A percentile compares a stretch with the other conserved stretches of the same genome.
phyloP scores from a whole-genome alignment of 768 basidiomycete species.

The Arthromyces matolae region DNA sequence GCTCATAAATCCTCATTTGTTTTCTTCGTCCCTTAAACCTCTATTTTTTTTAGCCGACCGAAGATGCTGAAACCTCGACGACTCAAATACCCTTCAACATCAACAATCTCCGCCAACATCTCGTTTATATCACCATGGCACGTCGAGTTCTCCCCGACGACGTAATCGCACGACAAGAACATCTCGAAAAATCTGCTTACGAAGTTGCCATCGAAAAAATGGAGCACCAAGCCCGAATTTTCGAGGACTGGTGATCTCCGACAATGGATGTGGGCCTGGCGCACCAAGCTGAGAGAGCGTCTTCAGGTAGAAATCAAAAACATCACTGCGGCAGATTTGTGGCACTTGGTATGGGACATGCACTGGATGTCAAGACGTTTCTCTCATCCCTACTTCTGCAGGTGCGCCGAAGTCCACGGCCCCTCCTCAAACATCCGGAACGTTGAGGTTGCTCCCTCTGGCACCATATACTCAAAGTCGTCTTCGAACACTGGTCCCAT shows the following conservation, averaged over 20 bases:
- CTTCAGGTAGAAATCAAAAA: conserved; percentile 48
- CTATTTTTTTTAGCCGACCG: conserved; percentile 16
- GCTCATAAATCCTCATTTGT: not conserved
- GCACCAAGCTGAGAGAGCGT: conserved; percentile 49
- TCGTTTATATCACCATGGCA: conserved; percentile 59
- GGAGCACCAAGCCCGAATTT: conserved; percentile 54
- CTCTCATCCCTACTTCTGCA: conserved; percentile 10
- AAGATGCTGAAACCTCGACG: conserved; percentile 19
- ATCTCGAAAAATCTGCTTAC: conserved; percentile 83
- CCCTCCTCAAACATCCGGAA: conserved; percentile 20
- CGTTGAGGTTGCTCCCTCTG: conserved; percentile 1
- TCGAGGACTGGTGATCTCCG: conserved; percentile 56
- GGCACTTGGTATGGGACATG: not conserved
- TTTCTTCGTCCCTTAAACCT: conserved; percentile 7
- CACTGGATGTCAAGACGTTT: not conserved
- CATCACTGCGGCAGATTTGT: conserved; percentile 36
- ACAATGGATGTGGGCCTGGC: conserved; percentile 88
- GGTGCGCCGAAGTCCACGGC: conserved; percentile 35
- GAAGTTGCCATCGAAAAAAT: conserved; percentile 75
- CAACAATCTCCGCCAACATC: conserved; percentile 62
- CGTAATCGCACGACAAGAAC: conserved; percentile 68
- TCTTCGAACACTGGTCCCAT: conserved; percentile 42
- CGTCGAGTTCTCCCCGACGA: conserved; percentile 65
- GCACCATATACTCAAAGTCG: not conserved
- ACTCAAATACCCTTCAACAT: conserved; percentile 71